Conservation (phyloP, 2,329 filamentous ascomycete species). For the Fusarium goolgardi region DNA sequence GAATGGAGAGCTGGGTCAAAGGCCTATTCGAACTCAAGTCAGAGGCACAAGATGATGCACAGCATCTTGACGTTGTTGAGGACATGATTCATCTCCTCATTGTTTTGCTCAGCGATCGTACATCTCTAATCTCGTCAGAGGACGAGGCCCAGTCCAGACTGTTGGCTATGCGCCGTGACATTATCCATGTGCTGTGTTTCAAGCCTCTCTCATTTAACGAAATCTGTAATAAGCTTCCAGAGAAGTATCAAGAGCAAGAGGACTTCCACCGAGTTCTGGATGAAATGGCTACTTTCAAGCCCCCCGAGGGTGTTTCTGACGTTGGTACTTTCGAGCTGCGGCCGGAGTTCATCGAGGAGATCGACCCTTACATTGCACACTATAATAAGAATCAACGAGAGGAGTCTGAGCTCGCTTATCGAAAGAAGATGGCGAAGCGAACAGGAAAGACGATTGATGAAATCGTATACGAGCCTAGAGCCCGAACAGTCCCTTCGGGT, state of each 20-base stretch:
- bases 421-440: conserved; percentile 86
- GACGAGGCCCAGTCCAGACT: conserved; percentile 74
- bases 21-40: conserved; percentile 80
- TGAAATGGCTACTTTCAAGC: conserved; percentile 88
- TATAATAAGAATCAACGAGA: conserved; percentile 98
- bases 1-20: conserved; percentile 87
- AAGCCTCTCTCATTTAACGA: conserved; percentile 96
- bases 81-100: conserved; percentile 96
- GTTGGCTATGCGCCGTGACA: conserved; percentile 83
- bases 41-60: conserved; percentile 82
- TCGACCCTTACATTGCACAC: conserved; percentile 96
- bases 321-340: conserved; percentile 95
- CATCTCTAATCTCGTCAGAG: conserved; percentile 76
- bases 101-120: conserved; percentile 88
- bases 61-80: conserved; percentile 92
- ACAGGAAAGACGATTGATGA: conserved; percentile 83
- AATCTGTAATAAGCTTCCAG: conserved; percentile 84
- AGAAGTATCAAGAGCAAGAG: conserved; percentile 89
- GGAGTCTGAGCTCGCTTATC: conserved; percentile 91
- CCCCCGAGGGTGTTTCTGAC: conserved; percentile 91
- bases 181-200: conserved; percentile 94
- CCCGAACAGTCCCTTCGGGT: conserved; percentile 80
- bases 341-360: conserved; percentile 83
- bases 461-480: conserved; percentile 89
- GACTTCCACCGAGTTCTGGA: conserved; percentile 87